Evolutionary conservation across 805 yeast species (phyloP), one percentile per base, ranked within the genome.

Genomic region (Metschnikowia vanudenii): DNA sequence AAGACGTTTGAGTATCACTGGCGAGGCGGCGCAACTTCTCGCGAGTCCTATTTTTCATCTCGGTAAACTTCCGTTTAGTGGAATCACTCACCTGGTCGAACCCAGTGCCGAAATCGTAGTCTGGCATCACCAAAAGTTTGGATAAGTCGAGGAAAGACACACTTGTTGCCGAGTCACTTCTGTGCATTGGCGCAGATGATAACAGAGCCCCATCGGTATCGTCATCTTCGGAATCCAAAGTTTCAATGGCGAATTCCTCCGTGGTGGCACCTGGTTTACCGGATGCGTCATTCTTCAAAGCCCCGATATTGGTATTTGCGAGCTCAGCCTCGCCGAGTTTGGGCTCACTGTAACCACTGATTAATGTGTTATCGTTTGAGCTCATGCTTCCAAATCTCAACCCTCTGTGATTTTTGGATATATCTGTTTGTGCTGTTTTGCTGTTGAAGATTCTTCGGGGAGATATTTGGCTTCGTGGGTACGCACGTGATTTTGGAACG

Each of bases 91-190:
- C 67, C 18, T 53, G 58, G 46, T 67, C 72, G 24, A 68, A 50
- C 13, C 68, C 73, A 37, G 66, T 46, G 10, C 76, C 77, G 47
- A 70, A 72, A 49, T 72, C 76, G 47, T 70, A 72, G 44, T 72
- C 77, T n/a, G 65, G 68, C 39, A 64, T 55, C 45, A 71, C 62
- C 19, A 70, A 47, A n/a, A 71, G 58, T 48, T 65, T 67, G 31
- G 68, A 60, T 34, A 72, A 51, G 47, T 72, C 77, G 17, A 69
- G 54, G 46, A 60, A 69, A 19, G 68, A 60, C 13, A 64, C 55
- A 11, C 71, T 64, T 10, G 52, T 44, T 10, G 51, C 18, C 14
- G 58, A 53, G 37, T 53, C 54, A 32, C 54, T 47, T 9, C 63
- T 39, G 3, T 39, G 41, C 40, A 50, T 26, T 13, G 41, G 29